Evolutionary conservation across 805 yeast species (phyloP), one percentile per base, ranked within the genome.

Genomic region (Pichia scutulata): DNA sequence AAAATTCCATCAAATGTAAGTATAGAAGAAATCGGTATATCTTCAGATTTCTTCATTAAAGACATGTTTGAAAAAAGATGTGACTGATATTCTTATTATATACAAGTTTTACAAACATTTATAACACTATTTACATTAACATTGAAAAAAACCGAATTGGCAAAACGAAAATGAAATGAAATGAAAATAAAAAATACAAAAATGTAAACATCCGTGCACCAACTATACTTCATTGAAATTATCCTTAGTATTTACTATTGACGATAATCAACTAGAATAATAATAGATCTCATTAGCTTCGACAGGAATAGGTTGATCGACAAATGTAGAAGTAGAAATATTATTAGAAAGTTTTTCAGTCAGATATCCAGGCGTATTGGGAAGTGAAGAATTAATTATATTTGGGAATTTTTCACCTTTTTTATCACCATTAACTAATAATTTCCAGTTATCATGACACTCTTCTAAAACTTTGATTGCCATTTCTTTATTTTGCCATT

Each of bases 381-480:
- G n/a, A n/a, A 28, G 33, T 28, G 33, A 13, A 28, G 33, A 28
- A 28, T 28, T 28, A 28, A 6, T 13, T 3, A 28, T 28, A 28
- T 13, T 28, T 10, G 33, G 33, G 7, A 28, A 28, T 4, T 28
- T 28, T 10, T 10, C n/a, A 13, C 33, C 33, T 3, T 28, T 28
- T 28, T 28, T 28, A 13, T 28, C 6, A 13, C 33, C 33, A 13
- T n/a, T 21, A 10, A 84, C 68, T 58, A 86, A 70, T 48, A 58
- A 69, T 51, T 72, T 72, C 96, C 96, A 88, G 43, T 86, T 80
- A 49, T 70, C 70, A 57, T 80, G 77, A 58, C 90, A 84, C 55
- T 84, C 86, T 48, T 73, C 70, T 44, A 88, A 73, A 14, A 84
- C 71, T 39, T 70, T 69, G 53, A 83, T 67, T 24, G 95, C 86